phyloP scores from a whole-genome alignment of 805 yeast species.

The Yueomyces sp. region DNA sequence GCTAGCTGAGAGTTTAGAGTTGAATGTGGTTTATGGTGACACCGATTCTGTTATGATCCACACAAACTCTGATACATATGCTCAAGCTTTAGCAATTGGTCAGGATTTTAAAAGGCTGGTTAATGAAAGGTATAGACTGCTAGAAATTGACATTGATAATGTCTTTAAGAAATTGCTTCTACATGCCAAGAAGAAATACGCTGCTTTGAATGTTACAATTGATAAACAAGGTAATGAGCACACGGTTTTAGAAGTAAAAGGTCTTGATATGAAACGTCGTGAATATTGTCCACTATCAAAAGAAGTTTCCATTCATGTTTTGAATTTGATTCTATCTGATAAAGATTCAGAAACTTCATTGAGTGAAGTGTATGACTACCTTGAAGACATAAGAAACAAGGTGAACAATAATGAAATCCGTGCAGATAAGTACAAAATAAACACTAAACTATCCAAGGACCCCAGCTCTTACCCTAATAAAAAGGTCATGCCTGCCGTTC shows the following conservation, averaged over 20 bases:
- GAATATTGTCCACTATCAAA: conserved; percentile 90
- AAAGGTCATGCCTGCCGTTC: conserved; percentile 76
- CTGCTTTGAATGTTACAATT: conserved; percentile 61
- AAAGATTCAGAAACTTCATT: conserved; percentile 67
- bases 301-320: conserved; percentile 65
- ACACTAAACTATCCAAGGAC: conserved; percentile 81
- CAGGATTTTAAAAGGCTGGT: conserved; percentile 72
- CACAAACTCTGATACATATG: conserved; percentile 56
- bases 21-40: conserved; percentile 92
- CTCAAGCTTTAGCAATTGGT: conserved; percentile 73
- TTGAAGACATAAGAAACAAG: conserved; percentile 45
- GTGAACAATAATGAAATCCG: conserved; percentile 49
- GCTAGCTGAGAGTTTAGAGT: conserved; percentile 71
- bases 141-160: conserved; percentile 93
- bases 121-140: conserved; percentile 71
- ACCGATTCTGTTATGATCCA: conserved; percentile 99
- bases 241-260: conserved; percentile 73
- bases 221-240: conserved; percentile 42
- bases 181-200: conserved; percentile 95
- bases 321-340: conserved; percentile 59
- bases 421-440: conserved; percentile 60
- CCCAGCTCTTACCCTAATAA: conserved; percentile 75
- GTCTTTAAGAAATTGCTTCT: conserved; percentile 73
- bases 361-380: conserved; percentile 53
- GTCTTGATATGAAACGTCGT: conserved; percentile 93